A percentile compares a stretch with the other conserved stretches of the same genome.
These are phyloP conservation scores for Calonectria montana DNA, from an alignment of 2,329 filamentous ascomycete genomes.

Conservation along the genomic window DNA sequence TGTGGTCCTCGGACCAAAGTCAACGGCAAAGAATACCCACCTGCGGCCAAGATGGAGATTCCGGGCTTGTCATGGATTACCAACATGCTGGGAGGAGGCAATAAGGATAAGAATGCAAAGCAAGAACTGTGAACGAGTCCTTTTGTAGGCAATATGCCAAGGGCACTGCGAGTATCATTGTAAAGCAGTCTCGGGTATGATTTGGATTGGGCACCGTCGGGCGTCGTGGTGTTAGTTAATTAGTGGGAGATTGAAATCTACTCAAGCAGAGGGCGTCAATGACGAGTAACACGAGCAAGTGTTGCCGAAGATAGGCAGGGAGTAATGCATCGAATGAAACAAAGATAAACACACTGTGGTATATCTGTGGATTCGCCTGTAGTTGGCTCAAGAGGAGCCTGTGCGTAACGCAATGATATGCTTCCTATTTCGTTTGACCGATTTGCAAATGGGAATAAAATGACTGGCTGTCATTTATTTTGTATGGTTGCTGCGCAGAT, in stretches of 20 bases:
- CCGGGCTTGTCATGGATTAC: slow-evolving; percentile 54
- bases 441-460: slow-evolving; percentile 27
- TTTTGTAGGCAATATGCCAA: neutral
- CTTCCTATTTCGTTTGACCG: neutral
- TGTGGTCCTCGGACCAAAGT: slow-evolving; percentile 58
- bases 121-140: slow-evolving; percentile 27
- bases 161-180: too few relatives aligned
- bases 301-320: neutral
- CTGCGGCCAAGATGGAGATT: slow-evolving; percentile 52
- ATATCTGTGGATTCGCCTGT: neutral
- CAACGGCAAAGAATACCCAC: slow-evolving; percentile 59
- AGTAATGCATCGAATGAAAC: too few relatives aligned
- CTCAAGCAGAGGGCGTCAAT: neutral
- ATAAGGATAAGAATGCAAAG: slow-evolving; percentile 28
- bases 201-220: neutral
- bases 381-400: too few relatives aligned
- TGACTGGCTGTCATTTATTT: slow-evolving; percentile 15
- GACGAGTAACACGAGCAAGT: neutral
- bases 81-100: slow-evolving; percentile 37
- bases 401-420: too few relatives aligned
- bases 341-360: neutral
- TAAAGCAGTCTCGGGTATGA: neutral
- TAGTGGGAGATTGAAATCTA: neutral
- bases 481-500: neutral
- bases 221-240: neutral